Evolutionary conservation across 2,329 filamentous ascomycete genomes (phyloP).

Genomic region (Metarhizium humberi): DNA sequence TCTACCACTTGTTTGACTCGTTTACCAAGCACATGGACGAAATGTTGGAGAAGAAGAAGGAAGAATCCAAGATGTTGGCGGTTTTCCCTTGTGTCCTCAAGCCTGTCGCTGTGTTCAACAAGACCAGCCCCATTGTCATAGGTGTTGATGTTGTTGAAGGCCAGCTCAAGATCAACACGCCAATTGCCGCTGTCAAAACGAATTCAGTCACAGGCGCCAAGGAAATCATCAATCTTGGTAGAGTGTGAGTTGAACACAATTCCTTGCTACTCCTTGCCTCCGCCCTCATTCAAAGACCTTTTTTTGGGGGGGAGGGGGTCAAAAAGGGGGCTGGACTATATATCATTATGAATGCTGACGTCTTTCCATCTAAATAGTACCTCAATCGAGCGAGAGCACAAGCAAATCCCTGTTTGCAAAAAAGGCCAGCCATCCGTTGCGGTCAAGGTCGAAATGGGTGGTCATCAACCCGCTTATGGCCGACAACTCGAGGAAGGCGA

Average conservation of each 20-base stretch:
- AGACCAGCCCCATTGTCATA: conserved; percentile 88
- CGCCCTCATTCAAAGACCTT: not conserved
- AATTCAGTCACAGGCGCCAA: conserved; percentile 72
- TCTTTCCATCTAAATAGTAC: conserved; percentile 44
- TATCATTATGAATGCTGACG: not conserved
- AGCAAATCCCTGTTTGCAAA: conserved; percentile 85
- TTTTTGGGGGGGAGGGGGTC: not conserved
- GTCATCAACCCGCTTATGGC: conserved; percentile 87
- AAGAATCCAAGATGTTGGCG: conserved; percentile 88
- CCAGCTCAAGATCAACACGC: conserved; percentile 75
- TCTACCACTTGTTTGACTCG: conserved; percentile 94
- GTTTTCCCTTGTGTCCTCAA: conserved; percentile 93
- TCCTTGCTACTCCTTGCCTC: not conserved
- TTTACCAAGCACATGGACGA: conserved; percentile 93
- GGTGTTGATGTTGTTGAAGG: conserved; percentile 95
- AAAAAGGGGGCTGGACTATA: not conserved
- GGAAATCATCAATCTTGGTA: conserved; percentile 75
- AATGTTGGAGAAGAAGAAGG: conserved; percentile 84
- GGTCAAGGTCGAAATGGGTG: conserved; percentile 90
- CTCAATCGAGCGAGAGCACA: conserved; percentile 95
- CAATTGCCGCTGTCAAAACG: conserved; percentile 76
- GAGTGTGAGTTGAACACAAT: conserved; percentile 63
- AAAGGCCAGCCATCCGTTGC: conserved; percentile 96
- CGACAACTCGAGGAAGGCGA: conserved; percentile 92
- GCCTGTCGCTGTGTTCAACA: conserved; percentile 94